Base-by-base conservation (phyloP, 2,329 filamentous ascomycete species). In the Anisogramma anomala region DNA sequence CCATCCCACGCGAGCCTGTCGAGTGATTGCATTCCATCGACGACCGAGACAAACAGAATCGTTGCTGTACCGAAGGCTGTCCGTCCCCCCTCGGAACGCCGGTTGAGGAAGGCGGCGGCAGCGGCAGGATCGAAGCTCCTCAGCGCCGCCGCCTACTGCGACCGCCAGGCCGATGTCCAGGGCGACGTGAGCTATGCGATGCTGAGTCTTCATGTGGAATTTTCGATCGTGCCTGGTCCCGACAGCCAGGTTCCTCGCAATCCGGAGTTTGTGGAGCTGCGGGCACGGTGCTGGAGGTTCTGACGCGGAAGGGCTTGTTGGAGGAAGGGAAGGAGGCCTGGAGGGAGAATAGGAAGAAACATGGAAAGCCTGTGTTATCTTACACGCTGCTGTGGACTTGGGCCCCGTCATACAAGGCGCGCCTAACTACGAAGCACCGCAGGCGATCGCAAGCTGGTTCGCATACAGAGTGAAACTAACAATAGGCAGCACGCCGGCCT, bases 111-210 rank as follows among this genome's bases (percentile, higher is more conserved):
- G 58, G 53, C 36, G 54, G 60, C 15, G 60, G 60, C 15, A 59
- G 60, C 10, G 63, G 64, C 36, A 67, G 66, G 46, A 62, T 69
- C 42, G n/a, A 60, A 56, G 19, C 55, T 68, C 0, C 53, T 70
- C 14, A 37, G 65, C 11, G 61, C 60, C 9, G 66, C 66, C 9
- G 67, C 66, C 1, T 71, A 68, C 43, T 48, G 53, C 3, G 59
- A 63, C 13, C 52, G 61, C 37, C 50, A 53, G 2, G 60, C 60
- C 30, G 60, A 63, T 43, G 47, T 64, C 51, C 72, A 77, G 56
- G 75, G 74, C 0, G 66, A 79, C 46, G 55, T 78, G 40, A 74
- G 68, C 48, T 69, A 77, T 50, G 68, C 63, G 1, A 65, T 77
- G 60, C 75, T 74, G 28, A 72, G 68, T 39, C 53, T 79, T 27